A percentile compares a stretch with the other conserved stretches of the same genome.
Evolutionary conservation across 1,284 basidiomycete genomes (phyloP).

Genomic region (Cystobasidium sp.): DNA sequence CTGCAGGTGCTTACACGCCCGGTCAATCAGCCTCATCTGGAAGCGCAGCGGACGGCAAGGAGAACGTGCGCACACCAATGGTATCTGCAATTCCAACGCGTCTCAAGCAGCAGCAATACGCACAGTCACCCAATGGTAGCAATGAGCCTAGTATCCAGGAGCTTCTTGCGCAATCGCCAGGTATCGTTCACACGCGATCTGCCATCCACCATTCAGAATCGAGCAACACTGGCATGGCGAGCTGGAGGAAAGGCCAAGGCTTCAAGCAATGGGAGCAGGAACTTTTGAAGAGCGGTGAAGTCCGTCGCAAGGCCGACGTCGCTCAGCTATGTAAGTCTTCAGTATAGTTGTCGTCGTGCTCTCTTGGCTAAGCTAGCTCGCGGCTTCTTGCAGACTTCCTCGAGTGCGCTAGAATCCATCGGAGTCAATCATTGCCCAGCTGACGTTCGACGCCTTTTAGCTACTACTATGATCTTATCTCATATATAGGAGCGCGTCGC

Average conservation of each 20-base stretch:
- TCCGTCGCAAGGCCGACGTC: conserved; percentile 89
- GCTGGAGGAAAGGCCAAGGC: conserved; percentile 55
- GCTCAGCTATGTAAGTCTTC: conserved; percentile 82
- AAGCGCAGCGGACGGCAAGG: conserved; percentile 15
- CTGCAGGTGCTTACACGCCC: neutral
- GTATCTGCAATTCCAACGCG: conserved; percentile 41
- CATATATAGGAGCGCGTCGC: conserved; percentile 81
- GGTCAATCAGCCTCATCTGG: neutral
- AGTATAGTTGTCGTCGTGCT: neutral
- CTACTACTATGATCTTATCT: conserved; percentile 71
- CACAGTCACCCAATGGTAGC: neutral
- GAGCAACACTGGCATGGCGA: conserved; percentile 50
- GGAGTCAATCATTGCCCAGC: neutral
- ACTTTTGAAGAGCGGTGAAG: conserved; percentile 77
- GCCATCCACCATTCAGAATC: conserved; percentile 14
- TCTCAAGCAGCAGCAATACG: conserved; percentile 33
- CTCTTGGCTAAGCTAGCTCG: neutral
- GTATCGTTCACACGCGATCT: conserved; percentile 32
- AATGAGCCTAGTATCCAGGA: conserved; percentile 36
- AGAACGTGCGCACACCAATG: conserved; percentile 25
- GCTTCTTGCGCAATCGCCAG: conserved; percentile 40
- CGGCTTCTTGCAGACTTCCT: conserved; percentile 47
- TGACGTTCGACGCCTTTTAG: neutral
- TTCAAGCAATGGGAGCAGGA: conserved; percentile 79
- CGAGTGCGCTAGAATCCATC: conserved; percentile 37